Evolutionary conservation across 2,329 filamentous ascomycete genomes (phyloP).

Genomic region (Magnaporthales sp.): DNA sequence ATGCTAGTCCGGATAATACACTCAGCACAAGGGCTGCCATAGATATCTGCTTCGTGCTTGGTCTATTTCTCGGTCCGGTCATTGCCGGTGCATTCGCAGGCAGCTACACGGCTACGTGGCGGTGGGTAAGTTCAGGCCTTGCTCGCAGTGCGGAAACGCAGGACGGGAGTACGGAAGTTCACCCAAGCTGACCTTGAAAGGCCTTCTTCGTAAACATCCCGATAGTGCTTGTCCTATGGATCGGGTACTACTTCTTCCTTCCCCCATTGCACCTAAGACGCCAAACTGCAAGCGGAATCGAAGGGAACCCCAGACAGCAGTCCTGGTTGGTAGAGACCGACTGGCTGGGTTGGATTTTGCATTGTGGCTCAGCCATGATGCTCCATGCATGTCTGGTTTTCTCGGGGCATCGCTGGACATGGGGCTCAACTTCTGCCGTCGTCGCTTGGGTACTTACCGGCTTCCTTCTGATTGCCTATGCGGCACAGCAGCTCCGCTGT

Average conservation of each 20-base stretch:
- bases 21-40: too few relatives aligned
- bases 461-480: constrained; percentile 33
- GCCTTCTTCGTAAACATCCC: constrained; percentile 44
- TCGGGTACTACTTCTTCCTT: constrained; percentile 23
- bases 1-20: too few relatives aligned
- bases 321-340: constrained; percentile 8
- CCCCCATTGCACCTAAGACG: constrained; percentile 19
- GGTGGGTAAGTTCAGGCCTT: too few relatives aligned
- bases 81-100: too few relatives aligned
- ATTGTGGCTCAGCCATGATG: constrained; percentile 23
- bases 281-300: background rate
- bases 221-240: constrained; percentile 23
- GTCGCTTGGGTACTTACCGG: constrained; percentile 36
- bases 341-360: too few relatives aligned
- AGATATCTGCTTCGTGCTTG: too few relatives aligned
- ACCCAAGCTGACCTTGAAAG: constrained; percentile 4
- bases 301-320: background rate
- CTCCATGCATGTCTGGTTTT: constrained; percentile 40
- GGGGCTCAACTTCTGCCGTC: constrained; percentile 35
- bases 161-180: background rate
- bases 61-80: too few relatives aligned
- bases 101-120: too few relatives aligned
- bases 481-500: constrained; percentile 34
- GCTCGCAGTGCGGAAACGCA: too few relatives aligned
- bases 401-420: constrained; percentile 39